These are phyloP conservation scores for Gastrolobium villosum DNA, from an alignment of 306 rosid genomes.

Conservation along the genomic window DNA sequence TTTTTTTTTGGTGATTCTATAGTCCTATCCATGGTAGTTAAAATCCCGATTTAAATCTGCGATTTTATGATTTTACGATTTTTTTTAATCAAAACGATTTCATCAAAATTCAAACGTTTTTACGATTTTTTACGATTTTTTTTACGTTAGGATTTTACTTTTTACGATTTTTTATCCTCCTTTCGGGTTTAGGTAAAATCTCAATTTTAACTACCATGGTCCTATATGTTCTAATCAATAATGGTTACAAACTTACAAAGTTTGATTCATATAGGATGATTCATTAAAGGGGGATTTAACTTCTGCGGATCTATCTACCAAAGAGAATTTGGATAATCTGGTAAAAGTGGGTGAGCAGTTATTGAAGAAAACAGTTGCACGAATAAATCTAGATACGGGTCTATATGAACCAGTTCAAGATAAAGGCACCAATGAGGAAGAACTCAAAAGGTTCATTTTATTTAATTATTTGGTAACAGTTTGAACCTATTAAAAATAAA, in stretches of 20 bases:
- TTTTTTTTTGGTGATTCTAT: no score
- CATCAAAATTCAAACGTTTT: no score
- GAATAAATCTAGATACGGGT: constrained; percentile 58
- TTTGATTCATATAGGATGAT: constrained; percentile 50
- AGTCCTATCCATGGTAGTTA: no score
- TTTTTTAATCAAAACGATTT: no score
- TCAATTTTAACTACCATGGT: no score
- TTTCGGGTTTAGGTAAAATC: no score
- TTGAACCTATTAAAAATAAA: background rate
- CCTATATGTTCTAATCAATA: no score
- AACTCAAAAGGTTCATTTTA: constrained; percentile 55
- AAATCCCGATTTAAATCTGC: no score
- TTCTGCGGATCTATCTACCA: constrained; percentile 55
- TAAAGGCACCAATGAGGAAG: constrained; percentile 61
- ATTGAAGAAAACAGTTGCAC: constrained; percentile 51
- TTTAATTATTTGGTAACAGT: background rate
- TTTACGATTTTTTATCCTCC: no score
- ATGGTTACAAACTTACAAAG: background rate
- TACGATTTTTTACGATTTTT: no score
- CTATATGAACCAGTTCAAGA: constrained; percentile 48
- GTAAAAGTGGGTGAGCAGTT: constrained; percentile 51
- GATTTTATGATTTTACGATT: no score
- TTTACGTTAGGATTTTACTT: no score
- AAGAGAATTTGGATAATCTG: constrained; percentile 56
- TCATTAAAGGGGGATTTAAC: constrained; percentile 50